Percentiles rank a stretch among this genome's conserved stretches.
phyloP scores from a whole-genome alignment of 1,284 basidiomycete genomes.

The Leccinum solheimii region DNA sequence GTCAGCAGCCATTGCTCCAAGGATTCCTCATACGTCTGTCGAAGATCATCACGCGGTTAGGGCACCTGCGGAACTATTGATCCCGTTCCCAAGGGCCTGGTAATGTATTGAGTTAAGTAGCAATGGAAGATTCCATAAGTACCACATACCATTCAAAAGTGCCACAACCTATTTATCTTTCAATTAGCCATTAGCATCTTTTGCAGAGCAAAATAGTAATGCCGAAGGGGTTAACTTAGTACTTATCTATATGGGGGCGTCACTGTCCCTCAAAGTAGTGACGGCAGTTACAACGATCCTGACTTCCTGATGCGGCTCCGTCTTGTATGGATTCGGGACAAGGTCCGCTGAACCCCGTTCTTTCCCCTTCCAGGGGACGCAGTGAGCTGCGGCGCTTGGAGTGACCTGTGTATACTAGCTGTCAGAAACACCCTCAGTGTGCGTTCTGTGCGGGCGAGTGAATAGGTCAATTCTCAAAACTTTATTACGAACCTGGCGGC shows the following conservation, averaged over 20 bases:
- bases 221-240: not conserved
- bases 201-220: slow-evolving; percentile 3
- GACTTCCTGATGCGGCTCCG: no score
- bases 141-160: not conserved
- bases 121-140: not conserved
- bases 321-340: no score
- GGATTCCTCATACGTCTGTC: not conserved
- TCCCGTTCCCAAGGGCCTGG: not conserved
- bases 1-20: not conserved
- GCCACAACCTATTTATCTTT: not conserved
- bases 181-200: not conserved
- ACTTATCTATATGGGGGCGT: no score
- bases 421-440: not conserved
- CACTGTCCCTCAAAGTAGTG: no score
- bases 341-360: no score
- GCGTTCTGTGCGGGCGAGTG: not conserved
- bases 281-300: no score
- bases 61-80: not conserved
- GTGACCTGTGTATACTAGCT: no score
- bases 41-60: not conserved
- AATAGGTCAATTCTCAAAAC: not conserved
- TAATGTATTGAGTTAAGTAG: not conserved
- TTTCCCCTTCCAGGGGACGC: no score
- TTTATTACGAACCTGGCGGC: not conserved
- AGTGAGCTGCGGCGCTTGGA: not conserved